Evolutionary conservation across 2,329 filamentous ascomycete species (phyloP), one percentile per base, ranked within the genome.

Genomic region (Corniculantispora saksenae): DNA sequence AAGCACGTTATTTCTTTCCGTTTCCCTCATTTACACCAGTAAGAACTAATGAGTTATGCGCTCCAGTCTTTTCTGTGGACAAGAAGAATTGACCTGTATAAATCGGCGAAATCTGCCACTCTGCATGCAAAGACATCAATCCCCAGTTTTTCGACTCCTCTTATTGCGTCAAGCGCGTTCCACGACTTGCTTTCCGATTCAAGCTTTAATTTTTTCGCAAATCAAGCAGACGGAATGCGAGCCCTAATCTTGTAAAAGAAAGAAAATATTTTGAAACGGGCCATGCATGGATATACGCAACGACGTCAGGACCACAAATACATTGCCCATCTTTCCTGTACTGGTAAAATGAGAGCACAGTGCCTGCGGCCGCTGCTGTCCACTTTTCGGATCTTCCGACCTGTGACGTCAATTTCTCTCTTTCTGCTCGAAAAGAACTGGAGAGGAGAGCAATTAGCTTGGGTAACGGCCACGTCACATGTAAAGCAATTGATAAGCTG

Each of bases 141-240:
- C 43, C 47, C 56, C 56, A 59, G 40, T 59, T 59, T 59, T 59
- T 59, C 25, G 43, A 48, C 27, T 45, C 43, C 56, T 59, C 27
- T 12, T 48, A 48, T 48, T 48, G 43, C 27, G 56, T 59, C 56
- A 59, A 59, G 38, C 55, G 55, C 40, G 40, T 9, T 54, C 6
- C 32, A 32, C 32, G 32, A 6, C 32, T 5, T 32, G 32, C 32
- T 32, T 32, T 5, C 10, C 32, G 6, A 32, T 32, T 32, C 32
- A 32, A 32, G 32, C 32, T 32, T 32, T 32, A n/a, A n/a, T n/a
- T n/a, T n/a, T n/a, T n/a, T n/a, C n/a, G 32, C 32, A 5, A 10
- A 32, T 32, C 32, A 32, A 32, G 10, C 10, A 32, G 32, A 32
- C n/a, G n/a, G n/a, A n/a, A n/a, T n/a, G n/a, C n/a, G n/a, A n/a